Evolutionary conservation across 2,329 filamentous ascomycete genomes (phyloP), one percentile per base, ranked within the genome.

Genomic region (Trichoderma atroviride): DNA sequence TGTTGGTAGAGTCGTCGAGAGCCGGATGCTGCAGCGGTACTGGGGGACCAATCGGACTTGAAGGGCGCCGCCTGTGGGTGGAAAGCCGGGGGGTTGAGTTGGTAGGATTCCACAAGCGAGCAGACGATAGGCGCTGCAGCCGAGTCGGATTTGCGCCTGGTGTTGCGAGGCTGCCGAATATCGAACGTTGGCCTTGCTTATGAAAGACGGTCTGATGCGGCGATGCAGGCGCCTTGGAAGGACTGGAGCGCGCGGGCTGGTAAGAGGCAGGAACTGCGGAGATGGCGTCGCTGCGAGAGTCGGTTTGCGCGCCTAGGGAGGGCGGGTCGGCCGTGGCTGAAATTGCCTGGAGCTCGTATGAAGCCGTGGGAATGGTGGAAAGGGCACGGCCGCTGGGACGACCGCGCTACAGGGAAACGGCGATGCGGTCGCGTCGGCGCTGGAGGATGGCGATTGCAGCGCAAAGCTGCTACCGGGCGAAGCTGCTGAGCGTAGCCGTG

Each of bases 41-140:
- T 6, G 84, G 74, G 13, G 86, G 86, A 47, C 83, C 84, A 6
- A 84, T 84, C 19, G 87, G 86, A 19, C 84, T 85, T 16, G 86
- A 88, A 19, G 82, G 82, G 31, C 85, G 84, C 68, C 86, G 83
- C 70, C 76, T 80, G 68, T 82, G 75, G 2, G 68, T 19, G 66
- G 77, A 73, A 52, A 31, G 40, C 69, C 85, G 81, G 56, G 86
- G 86, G 2, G 86, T 88, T 31, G 86, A 88, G 75, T 88, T 88
- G 70, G 85, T 85, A 29, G 87, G 87, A 74, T 88, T 88, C 87
- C 87, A 88, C 72, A 88, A 84, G 43, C 86, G 85, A 57, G 83
- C 83, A 27, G 84, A 80, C 5, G 82, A 81, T 35, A 82, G 76
- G 31, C 81, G 79, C 37, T 73, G 78, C 40, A 70, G 57, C 14